These are phyloP conservation scores for Apiospora kogelbergensis DNA, from an alignment of 2,329 filamentous ascomycete genomes.

Conservation along the genomic window DNA sequence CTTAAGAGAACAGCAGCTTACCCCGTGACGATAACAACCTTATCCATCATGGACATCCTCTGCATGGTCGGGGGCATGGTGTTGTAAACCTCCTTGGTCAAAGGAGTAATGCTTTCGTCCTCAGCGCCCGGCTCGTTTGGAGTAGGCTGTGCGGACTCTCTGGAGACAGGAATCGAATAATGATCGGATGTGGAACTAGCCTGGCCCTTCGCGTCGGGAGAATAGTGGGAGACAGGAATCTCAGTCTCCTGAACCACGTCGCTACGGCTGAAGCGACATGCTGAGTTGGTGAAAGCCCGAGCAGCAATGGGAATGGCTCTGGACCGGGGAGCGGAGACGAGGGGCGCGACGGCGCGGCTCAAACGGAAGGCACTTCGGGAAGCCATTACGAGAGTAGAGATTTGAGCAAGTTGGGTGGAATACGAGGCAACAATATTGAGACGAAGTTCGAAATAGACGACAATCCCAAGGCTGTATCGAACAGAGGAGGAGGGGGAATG, in stretches of 20 bases:
- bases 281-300: slow-evolving; percentile 38
- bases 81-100: slow-evolving; percentile 53
- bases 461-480: background rate
- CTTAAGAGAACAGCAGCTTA: slow-evolving; percentile 36
- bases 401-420: background rate
- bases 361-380: slow-evolving; percentile 31
- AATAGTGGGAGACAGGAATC: slow-evolving; percentile 56
- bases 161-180: slow-evolving; percentile 54
- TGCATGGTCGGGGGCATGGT: slow-evolving; percentile 64
- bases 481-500: background rate
- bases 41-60: slow-evolving; percentile 68
- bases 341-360: slow-evolving; percentile 30
- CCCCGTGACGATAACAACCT: slow-evolving; percentile 73
- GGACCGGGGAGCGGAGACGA: slow-evolving; percentile 23
- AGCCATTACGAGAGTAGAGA: slow-evolving; percentile 24
- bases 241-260: slow-evolving; percentile 58
- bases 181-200: slow-evolving; percentile 44
- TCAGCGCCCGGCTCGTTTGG: slow-evolving; percentile 42
- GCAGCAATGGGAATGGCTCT: slow-evolving; percentile 28
- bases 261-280: slow-evolving; percentile 40
- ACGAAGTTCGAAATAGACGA: background rate
- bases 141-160: slow-evolving; percentile 42
- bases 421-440: background rate
- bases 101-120: slow-evolving; percentile 49
- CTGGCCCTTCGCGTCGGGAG: slow-evolving; percentile 44